These are phyloP conservation scores for Cryptosporidium ubiquitum DNA, from an alignment of 169 alveolate species.

Conservation along the genomic window DNA sequence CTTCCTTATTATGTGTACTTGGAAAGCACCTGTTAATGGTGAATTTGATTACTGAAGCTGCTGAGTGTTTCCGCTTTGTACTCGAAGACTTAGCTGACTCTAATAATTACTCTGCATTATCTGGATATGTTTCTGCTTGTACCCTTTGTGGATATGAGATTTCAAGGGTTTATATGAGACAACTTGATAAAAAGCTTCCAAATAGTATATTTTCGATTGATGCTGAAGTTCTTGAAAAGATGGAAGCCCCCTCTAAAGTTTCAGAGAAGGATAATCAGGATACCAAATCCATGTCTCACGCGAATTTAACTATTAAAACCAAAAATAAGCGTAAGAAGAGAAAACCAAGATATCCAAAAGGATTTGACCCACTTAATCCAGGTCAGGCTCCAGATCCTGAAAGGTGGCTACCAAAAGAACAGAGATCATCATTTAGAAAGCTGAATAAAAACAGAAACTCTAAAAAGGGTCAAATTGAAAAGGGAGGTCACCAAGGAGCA, in stretches of 20 bases:
- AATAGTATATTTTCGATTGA: slow-evolving; percentile 35
- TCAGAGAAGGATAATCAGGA: background rate
- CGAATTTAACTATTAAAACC: background rate
- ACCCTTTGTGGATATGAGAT: background rate
- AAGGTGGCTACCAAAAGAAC: slow-evolving; percentile 79
- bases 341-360: slow-evolving; percentile 78
- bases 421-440: slow-evolving; percentile 75
- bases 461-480: slow-evolving; percentile 27
- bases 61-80: slow-evolving; percentile 48
- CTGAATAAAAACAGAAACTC: slow-evolving; percentile 36
- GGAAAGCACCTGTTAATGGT: slow-evolving; percentile 23
- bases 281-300: background rate
- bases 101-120: slow-evolving; percentile 10
- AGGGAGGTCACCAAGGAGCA: slow-evolving; percentile 67
- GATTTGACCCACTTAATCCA: slow-evolving; percentile 78
- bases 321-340: slow-evolving; percentile 37
- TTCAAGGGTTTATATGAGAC: slow-evolving; percentile 10
- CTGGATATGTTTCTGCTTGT: slow-evolving; percentile 27
- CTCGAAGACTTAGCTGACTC: slow-evolving; percentile 3
- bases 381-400: slow-evolving; percentile 80
- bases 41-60: slow-evolving; percentile 6
- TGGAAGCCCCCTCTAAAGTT: slow-evolving; percentile 12
- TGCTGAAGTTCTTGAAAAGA: slow-evolving; percentile 28
- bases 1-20: slow-evolving; percentile 25
- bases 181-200: slow-evolving; percentile 46